These are phyloP conservation scores for Torulaspora globosa DNA, from an alignment of 1,139 yeast species.

Conservation along the genomic window DNA sequence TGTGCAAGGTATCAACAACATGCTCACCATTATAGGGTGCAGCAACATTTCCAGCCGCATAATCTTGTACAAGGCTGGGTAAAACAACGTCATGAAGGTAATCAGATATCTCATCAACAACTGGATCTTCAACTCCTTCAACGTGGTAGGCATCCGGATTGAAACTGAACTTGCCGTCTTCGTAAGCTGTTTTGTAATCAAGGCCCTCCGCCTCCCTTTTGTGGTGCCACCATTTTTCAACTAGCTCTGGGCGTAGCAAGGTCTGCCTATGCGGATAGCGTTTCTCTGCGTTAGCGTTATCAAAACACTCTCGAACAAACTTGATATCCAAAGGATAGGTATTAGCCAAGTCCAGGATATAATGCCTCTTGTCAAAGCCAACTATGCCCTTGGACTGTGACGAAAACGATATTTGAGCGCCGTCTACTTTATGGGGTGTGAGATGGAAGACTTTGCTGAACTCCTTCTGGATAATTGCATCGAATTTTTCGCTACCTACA, in stretches of 20 bases:
- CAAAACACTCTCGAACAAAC: slow-evolving; percentile 58
- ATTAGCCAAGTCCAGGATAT: slow-evolving; percentile 78
- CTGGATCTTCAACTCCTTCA: slow-evolving; percentile 52
- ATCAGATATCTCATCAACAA: slow-evolving; percentile 64
- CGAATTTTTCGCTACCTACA: slow-evolving; percentile 48
- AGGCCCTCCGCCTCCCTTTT: slow-evolving; percentile 51
- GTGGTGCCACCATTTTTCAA: slow-evolving; percentile 83
- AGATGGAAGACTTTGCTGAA: slow-evolving; percentile 76
- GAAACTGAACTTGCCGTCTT: slow-evolving; percentile 54
- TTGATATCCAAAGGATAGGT: slow-evolving; percentile 79
- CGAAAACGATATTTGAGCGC: slow-evolving; percentile 58
- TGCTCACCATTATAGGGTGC: slow-evolving; percentile 81
- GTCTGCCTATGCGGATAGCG: slow-evolving; percentile 81
- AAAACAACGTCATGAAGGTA: slow-evolving; percentile 58
- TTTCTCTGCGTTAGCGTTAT: slow-evolving; percentile 38
- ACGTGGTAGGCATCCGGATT: slow-evolving; percentile 76
- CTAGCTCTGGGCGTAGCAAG: slow-evolving; percentile 79
- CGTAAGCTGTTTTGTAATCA: slow-evolving; percentile 48
- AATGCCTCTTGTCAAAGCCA: slow-evolving; percentile 83
- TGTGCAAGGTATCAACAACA: slow-evolving; percentile 65
- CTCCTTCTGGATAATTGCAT: slow-evolving; percentile 51
- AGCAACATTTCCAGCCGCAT: slow-evolving; percentile 47
- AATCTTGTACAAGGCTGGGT: slow-evolving; percentile 55
- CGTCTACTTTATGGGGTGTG: slow-evolving; percentile 60
- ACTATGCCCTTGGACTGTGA: slow-evolving; percentile 78